These are phyloP conservation scores for Acacia concinna DNA, from an alignment of 331 rosid species.

Conservation along the genomic window DNA sequence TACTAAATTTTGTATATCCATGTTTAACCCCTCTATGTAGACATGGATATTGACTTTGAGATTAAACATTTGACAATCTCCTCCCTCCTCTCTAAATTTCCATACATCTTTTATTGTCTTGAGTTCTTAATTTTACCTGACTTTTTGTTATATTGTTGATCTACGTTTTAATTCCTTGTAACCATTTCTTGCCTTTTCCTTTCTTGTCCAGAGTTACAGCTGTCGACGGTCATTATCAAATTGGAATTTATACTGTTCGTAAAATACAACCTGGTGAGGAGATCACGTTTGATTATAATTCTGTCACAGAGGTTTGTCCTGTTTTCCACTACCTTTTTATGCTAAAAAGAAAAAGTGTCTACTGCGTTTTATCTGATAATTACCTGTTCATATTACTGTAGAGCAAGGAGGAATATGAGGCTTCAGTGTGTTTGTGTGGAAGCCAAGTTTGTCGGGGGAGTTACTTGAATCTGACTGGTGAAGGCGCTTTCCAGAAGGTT, in stretches of 20 bases:
- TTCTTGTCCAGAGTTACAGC: constrained; percentile 81
- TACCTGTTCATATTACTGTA: constrained; percentile 37
- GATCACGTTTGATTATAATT: constrained; percentile 93
- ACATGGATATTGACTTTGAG: neutral
- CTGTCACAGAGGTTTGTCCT: constrained; percentile 92
- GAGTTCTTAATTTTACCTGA: neutral
- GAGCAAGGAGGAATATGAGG: constrained; percentile 99
- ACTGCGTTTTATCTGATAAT: constrained; percentile 24
- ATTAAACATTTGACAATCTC: neutral
- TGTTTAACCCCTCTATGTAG: neutral
- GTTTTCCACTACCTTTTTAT: constrained; percentile 19
- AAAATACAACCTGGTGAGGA: constrained; percentile 86
- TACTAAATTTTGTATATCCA: neutral
- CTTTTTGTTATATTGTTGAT: constrained; percentile 16
- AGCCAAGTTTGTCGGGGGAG: constrained; percentile 99
- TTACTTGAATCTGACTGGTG: constrained; percentile 94
- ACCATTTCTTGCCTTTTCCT: neutral
- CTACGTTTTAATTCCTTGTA: neutral
- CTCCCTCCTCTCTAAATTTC: neutral
- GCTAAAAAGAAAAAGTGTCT: constrained; percentile 6
- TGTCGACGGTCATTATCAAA: constrained; percentile 93
- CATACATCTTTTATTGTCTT: neutral
- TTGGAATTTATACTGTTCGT: constrained; percentile 92
- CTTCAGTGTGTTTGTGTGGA: constrained; percentile 97
- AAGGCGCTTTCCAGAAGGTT: constrained; percentile 94